These are phyloP conservation scores for Paraphoma chrysanthemicola DNA, from an alignment of 2,329 filamentous ascomycete genomes.

Conservation along the genomic window DNA sequence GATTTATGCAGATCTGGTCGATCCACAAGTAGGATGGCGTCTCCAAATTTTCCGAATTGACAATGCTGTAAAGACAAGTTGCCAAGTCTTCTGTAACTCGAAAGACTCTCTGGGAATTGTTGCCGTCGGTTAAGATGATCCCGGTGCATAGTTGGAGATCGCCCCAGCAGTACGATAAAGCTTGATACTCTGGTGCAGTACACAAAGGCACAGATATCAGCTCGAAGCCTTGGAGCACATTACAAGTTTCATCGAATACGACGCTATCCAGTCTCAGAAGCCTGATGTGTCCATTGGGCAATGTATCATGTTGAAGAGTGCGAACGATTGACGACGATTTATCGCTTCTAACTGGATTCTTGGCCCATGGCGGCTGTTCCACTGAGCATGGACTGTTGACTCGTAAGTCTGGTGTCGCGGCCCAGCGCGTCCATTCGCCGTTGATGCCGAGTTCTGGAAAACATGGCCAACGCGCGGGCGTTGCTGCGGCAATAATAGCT, in stretches of 20 bases:
- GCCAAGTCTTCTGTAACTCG: constrained; percentile 3
- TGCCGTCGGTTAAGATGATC: background rate
- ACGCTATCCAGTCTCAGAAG: background rate
- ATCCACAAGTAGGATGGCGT: constrained; percentile 3
- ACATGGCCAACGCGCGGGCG: background rate
- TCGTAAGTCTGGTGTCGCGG: background rate
- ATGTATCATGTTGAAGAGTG: background rate
- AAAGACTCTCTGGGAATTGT: background rate
- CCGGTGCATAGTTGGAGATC: constrained; percentile 4
- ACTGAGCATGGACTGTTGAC: background rate
- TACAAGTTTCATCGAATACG: background rate
- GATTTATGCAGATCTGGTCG: constrained; percentile 3
- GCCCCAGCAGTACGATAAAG: constrained; percentile 1
- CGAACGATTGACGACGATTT: no score
- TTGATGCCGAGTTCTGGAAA: background rate
- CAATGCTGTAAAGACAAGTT: constrained; percentile 1
- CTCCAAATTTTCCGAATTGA: background rate
- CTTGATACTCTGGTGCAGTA: background rate
- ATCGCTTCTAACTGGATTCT: background rate
- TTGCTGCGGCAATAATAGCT: background rate
- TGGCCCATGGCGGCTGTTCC: background rate
- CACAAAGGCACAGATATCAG: background rate
- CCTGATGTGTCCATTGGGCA: background rate
- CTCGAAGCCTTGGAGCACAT: background rate
- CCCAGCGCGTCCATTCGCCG: constrained; percentile 1